Conservation (phyloP, 2,329 filamentous ascomycete genomes). For the Fusarium foetens region DNA sequence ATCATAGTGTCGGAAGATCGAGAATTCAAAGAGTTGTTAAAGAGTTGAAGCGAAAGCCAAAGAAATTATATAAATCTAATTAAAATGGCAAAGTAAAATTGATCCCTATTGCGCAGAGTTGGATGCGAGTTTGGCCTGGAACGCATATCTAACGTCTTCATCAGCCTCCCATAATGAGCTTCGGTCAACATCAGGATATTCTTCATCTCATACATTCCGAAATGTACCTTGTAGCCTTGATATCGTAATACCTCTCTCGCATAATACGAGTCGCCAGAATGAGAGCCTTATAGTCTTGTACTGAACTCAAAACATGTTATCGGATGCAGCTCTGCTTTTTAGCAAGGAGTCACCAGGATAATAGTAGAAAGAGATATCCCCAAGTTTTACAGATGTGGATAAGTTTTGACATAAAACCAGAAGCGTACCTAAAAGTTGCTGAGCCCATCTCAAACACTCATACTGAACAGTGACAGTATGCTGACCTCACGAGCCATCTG, state of each 20-base stretch:
- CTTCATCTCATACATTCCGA: no score
- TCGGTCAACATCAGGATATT: rapidly evolving
- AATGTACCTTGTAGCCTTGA: no score
- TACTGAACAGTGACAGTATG: background rate
- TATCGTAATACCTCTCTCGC: rapidly evolving
- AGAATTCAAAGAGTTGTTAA: no score
- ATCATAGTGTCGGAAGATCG: rapidly evolving
- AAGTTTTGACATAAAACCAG: no score
- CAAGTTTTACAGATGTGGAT: no score
- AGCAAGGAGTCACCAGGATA: background rate
- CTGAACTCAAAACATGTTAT: background rate
- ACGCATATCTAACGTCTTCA: background rate
- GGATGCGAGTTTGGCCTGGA: no score
- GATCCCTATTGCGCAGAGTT: no score
- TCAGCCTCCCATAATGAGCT: background rate
- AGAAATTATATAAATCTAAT: rapidly evolving
- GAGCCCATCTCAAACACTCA: background rate
- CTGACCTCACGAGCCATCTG: background rate
- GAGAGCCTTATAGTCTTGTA: background rate
- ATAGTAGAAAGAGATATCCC: background rate
- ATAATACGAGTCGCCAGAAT: background rate
- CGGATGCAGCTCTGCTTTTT: background rate
- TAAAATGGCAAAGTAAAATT: background rate
- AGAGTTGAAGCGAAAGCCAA: background rate
- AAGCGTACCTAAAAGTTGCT: no score